Evolutionary conservation across 2,329 filamentous ascomycete genomes (phyloP), one percentile per base, ranked within the genome.

Genomic region (Cladosporium oxysporum): DNA sequence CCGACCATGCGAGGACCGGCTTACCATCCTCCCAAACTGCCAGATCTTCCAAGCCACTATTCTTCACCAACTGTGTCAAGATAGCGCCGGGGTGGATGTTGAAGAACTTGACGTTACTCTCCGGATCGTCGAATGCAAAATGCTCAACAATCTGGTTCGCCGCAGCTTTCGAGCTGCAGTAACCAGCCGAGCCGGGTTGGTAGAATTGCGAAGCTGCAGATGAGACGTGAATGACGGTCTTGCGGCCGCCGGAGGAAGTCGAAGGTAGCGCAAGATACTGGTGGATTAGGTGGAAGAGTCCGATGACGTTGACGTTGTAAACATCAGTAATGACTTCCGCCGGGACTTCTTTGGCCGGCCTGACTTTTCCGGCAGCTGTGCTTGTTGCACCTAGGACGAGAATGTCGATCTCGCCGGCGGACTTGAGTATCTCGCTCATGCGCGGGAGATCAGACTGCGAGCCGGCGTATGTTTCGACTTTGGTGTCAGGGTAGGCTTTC

Each of bases 391-490:
- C 78, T 65, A 76, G 77, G 55, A 83, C 74, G 10, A 83, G 66
- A 53, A 83, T 71, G 65, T 83, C 71, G 59, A 82, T 73, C 60
- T 74, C 72, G 3, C 73, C 74, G n/a, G 53, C 66, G 44, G 73
- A 69, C 28, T 74, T 71, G 28, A 76, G 74, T 59, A 74, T 49
- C 21, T 80, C 76, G 14, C 74, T 66, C 50, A 73, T 69, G 23
- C 66, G 62, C 8, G 50, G 57, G n/a, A 62, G 55, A 60, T 73
- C 71, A 1, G 67, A 69, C 18, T 71, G 71, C 11, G 75, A 70
- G 44, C 72, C 74, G 14, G 72, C 69, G 44, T 73, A 72, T 5
- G 80, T 74, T 23, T 76, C 72, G 41, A 79, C 71, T 41, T 74
- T 71, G 16, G 76, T 69, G 28, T 68, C 55, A 1, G 71, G 67